Evolutionary conservation across 2,329 filamentous ascomycete species (phyloP).

Genomic region (Scortechinia acanthostroma): DNA sequence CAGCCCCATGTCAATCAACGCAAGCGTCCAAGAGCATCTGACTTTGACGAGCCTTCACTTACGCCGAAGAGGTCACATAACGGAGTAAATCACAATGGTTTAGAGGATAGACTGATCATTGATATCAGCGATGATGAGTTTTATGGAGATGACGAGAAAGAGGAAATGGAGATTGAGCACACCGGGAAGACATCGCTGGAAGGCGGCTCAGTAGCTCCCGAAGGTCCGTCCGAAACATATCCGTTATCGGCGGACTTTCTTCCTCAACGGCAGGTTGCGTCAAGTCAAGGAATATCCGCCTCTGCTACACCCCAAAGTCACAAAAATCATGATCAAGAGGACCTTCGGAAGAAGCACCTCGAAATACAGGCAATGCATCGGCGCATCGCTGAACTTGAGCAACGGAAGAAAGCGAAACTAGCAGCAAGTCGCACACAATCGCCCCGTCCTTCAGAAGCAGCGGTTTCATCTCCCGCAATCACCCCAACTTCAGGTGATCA

Average conservation of each 20-base stretch:
- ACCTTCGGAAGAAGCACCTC: background rate
- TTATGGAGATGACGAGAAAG: background rate
- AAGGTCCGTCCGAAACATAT: too few species aligned
- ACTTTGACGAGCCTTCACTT: constrained; percentile 1
- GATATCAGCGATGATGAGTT: constrained; percentile 1
- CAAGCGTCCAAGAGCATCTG: background rate
- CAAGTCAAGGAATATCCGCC: too few species aligned
- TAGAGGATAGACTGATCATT: background rate
- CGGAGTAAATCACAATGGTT: too few species aligned
- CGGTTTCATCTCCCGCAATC: background rate
- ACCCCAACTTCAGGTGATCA: background rate
- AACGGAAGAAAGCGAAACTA: background rate
- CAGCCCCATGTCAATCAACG: background rate
- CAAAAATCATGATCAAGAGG: background rate
- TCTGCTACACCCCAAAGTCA: background rate
- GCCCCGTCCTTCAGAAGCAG: background rate
- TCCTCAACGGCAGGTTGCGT: too few species aligned
- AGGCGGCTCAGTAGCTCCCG: too few species aligned
- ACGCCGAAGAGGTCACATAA: too few species aligned
- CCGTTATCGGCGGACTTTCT: too few species aligned
- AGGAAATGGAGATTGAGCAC: background rate
- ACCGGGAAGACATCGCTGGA: too few species aligned
- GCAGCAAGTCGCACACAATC: background rate
- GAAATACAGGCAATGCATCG: constrained; percentile 2
- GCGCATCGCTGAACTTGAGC: background rate